Evolutionary conservation across 2,329 filamentous ascomycete species (phyloP).

Genomic region (Pseudogymnoascus sp.): DNA sequence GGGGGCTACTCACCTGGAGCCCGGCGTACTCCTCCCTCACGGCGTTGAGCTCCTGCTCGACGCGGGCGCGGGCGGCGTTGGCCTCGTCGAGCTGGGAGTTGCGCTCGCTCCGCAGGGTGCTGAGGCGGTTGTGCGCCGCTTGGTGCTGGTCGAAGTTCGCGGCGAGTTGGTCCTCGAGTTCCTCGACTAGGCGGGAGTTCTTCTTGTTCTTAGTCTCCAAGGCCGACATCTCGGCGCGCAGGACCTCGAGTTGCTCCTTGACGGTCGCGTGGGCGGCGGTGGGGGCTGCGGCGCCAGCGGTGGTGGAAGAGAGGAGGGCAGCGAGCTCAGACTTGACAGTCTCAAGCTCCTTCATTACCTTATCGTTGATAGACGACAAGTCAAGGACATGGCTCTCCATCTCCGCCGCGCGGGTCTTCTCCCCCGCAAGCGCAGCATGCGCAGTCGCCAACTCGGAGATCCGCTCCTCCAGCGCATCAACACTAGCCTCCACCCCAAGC

Average conservation of each 20-base stretch:
- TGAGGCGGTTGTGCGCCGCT: constrained; percentile 74
- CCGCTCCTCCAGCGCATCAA: constrained; percentile 59
- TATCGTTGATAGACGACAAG: constrained; percentile 51
- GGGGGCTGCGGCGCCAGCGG: constrained; percentile 37
- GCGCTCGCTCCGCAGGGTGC: constrained; percentile 69
- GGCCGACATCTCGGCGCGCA: constrained; percentile 60
- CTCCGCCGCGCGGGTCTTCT: constrained; percentile 52
- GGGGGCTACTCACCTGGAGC: constrained; percentile 49
- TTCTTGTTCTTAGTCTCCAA: constrained; percentile 71
- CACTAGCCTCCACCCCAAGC: constrained; percentile 54
- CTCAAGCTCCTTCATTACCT: constrained; percentile 55
- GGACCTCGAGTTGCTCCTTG: constrained; percentile 48
- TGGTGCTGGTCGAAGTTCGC: constrained; percentile 93
- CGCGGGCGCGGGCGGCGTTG: constrained; percentile 52
- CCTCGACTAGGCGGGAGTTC: constrained; percentile 84
- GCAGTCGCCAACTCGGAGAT: constrained; percentile 50
- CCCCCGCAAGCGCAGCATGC: constrained; percentile 51
- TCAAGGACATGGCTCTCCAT: constrained; percentile 50
- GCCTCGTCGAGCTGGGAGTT: constrained; percentile 72
- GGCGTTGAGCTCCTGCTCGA: constrained; percentile 62
- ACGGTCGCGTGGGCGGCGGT: constrained; percentile 41
- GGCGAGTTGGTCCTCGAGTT: constrained; percentile 93
- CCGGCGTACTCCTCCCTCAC: constrained; percentile 62
- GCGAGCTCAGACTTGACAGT: constrained; percentile 47
- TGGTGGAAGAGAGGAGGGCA: constrained; percentile 41